Evolutionary conservation across 345 rosid species (phyloP), one percentile per base, ranked within the genome.

Genomic region (Hibiscus mutabilis): DNA sequence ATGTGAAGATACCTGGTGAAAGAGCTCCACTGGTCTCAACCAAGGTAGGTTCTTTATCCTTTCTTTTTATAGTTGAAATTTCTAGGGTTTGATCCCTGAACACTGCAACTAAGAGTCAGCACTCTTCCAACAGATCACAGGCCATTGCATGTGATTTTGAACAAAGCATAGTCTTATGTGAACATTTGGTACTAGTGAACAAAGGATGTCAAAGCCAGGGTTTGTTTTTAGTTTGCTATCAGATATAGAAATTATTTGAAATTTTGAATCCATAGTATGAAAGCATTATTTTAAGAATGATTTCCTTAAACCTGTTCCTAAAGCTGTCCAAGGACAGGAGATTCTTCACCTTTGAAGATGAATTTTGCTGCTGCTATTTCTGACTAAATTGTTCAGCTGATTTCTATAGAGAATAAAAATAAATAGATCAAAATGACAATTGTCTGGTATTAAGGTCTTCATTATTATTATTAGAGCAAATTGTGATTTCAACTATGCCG

Each of bases 21-120:
- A 84, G 99, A 80, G 99, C 97, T 77, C 99, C 99, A 58, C 70
- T 95, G 78, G 97, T 95, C 63, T 92, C 99, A 79, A 89, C 93
- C 40, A 95, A 65, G 69, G 55, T 65, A 44, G 69, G 3, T 65
- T 44, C 33, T 44, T 64, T 64, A 21, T 64, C 52, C 19, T 19
- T 40, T 19, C 15, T 15, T 60, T 31, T 51, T n/a, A 16, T 51
- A 51, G 56, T 6, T 51, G 56, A 51, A 51, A 2, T 51, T 51
- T 19, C n/a, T 51, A 51, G 9, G 9, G 22, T n/a, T 51, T 51
- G 8, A 51, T 51, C 56, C 21, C 56, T 51, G 56, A 51, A 51
- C 13, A 42, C 13, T 42, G 46, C 46, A 42, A 42, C 13, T 10
- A 9, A 42, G 46, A 42, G 46, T 42, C 46, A 42, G 46, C 46